Evolutionary conservation across 805 yeast genomes (phyloP).

Genomic region (Ogataea paraovalis): DNA sequence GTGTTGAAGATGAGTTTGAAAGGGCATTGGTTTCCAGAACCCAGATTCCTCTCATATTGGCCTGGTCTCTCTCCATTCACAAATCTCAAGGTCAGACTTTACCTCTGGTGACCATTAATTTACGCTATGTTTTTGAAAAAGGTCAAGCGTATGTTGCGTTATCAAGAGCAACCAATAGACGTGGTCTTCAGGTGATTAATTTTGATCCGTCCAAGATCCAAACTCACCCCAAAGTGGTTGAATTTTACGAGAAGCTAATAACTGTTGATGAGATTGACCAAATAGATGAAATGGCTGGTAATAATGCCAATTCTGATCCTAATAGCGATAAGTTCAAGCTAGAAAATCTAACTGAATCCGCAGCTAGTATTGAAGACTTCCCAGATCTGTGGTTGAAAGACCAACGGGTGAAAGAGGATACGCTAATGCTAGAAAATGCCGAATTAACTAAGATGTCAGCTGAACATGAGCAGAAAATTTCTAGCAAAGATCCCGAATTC

Average conservation of each 20-base stretch:
- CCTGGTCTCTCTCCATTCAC: conserved; percentile 96
- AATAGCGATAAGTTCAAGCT: conserved; percentile 8
- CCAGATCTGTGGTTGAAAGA: conserved; percentile 1
- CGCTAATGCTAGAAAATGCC: too few relatives aligned
- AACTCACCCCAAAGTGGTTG: conserved; percentile 66
- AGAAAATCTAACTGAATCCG: conserved; percentile 9
- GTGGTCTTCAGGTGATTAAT: conserved; percentile 77
- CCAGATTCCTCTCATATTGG: conserved; percentile 85
- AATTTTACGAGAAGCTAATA: conserved; percentile 56
- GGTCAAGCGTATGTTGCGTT: conserved; percentile 96
- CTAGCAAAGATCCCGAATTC: too few relatives aligned
- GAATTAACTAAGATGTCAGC: too few relatives aligned
- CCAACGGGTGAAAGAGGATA: neutral
- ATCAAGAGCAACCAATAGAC: conserved; percentile 75
- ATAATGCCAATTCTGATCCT: neutral
- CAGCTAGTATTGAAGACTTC: conserved; percentile 14
- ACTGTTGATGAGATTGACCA: conserved; percentile 32
- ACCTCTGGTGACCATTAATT: conserved; percentile 64
- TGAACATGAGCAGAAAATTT: too few relatives aligned
- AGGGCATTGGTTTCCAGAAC: conserved; percentile 63
- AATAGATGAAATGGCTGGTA: neutral
- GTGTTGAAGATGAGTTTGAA: conserved; percentile 69
- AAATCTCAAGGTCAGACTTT: conserved; percentile 85
- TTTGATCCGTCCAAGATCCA: conserved; percentile 61
- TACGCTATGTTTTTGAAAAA: conserved; percentile 63